Evolutionary conservation across 345 rosid genomes (phyloP).

Genomic region (Salix dunnii): DNA sequence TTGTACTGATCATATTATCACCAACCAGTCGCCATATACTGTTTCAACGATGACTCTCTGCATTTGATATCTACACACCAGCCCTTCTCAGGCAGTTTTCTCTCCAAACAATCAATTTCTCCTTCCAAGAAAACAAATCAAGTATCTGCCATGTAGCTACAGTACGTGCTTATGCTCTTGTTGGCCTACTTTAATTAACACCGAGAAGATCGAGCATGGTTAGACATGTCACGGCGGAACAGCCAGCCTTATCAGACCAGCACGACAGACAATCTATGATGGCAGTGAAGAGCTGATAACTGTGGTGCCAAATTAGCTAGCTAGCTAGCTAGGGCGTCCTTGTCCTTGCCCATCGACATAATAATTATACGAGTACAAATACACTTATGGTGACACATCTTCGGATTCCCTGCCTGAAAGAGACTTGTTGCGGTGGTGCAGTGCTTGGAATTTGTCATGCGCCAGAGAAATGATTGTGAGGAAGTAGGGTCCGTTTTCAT

Average conservation of each 20-base stretch:
- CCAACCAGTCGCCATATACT: no score
- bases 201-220: neutral
- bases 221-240: neutral
- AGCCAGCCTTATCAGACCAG: neutral
- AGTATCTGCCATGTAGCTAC: no score
- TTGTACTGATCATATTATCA: no score
- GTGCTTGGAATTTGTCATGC: neutral
- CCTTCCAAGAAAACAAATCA: neutral
- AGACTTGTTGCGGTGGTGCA: neutral
- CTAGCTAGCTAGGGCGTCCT: neutral
- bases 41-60: neutral
- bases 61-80: neutral
- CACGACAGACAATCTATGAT: neutral
- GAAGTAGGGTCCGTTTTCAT: neutral
- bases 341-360: neutral
- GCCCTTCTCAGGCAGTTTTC: no score
- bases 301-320: neutral
- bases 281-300: no score
- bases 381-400: constrained; percentile 20
- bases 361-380: neutral
- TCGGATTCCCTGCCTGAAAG: constrained; percentile 32
- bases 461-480: neutral
- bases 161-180: neutral
- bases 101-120: neutral
- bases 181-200: neutral